A percentile compares a stretch with the other conserved stretches of the same genome.
Evolutionary conservation across 2,329 filamentous ascomycete species (phyloP).

Genomic region (Nothomitra cinnamomea): DNA sequence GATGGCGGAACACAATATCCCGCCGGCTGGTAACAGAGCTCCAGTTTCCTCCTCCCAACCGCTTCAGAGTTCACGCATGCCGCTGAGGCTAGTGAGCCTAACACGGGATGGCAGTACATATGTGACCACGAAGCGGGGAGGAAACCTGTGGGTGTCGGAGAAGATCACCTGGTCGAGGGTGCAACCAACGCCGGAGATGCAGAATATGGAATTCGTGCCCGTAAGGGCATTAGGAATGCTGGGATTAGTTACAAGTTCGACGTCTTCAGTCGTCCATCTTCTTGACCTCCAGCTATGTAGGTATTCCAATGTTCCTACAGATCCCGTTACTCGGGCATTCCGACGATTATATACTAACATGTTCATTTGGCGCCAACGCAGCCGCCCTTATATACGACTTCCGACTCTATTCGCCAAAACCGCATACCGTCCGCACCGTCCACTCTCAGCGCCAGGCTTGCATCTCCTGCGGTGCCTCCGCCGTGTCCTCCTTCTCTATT

Average conservation of each 20-base stretch:
- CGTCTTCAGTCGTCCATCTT: neutral
- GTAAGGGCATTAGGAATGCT: neutral
- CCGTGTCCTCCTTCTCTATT: constrained; percentile 45
- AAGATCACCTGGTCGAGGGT: neutral
- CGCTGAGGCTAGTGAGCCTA: neutral
- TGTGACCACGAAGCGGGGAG: neutral
- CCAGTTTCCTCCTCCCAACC: neutral
- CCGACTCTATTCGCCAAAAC: neutral
- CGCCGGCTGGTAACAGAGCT: neutral
- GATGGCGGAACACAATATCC: neutral
- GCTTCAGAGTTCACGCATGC: neutral
- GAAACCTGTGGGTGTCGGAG: neutral
- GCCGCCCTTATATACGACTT: neutral
- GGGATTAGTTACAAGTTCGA: neutral
- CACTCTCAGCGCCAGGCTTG: constrained; percentile 35
- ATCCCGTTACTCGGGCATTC: too few species aligned
- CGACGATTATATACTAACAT: too few species aligned
- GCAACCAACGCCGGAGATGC: neutral
- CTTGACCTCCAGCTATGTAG: neutral
- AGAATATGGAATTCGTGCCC: neutral
- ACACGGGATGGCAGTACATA: neutral
- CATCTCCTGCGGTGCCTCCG: constrained; percentile 33
- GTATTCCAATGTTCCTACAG: neutral
- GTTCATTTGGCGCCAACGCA: neutral
- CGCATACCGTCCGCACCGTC: constrained; percentile 36